Conservation (phyloP, 768 basidiomycete species). For the Auriscalpium orientale region DNA sequence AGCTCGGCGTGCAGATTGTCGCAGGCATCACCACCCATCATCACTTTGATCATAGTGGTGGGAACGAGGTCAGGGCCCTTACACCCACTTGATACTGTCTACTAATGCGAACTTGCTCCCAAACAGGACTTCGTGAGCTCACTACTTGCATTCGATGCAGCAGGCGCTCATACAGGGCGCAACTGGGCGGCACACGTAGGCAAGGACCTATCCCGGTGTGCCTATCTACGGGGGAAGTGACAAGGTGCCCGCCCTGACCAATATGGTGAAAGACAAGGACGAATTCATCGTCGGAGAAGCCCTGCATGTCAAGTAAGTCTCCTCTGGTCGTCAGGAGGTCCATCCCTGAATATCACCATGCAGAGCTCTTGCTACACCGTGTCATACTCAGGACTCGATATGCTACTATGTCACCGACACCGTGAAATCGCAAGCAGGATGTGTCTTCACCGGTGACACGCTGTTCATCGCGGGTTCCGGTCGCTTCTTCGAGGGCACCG, state of each 20-base stretch:
- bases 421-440: slow-evolving; percentile 47
- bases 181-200: slow-evolving; percentile 24
- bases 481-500: slow-evolving; percentile 88
- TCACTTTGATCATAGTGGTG: slow-evolving; percentile 84
- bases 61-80: slow-evolving; percentile 55
- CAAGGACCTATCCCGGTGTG: slow-evolving; percentile 33
- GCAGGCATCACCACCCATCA: slow-evolving; percentile 88
- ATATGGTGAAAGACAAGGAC: slow-evolving; percentile 74
- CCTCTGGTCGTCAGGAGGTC: too few species aligned
- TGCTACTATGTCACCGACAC: slow-evolving; percentile 65
- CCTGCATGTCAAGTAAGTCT: slow-evolving; percentile 48
- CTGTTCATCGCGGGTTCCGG: slow-evolving; percentile 87
- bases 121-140: slow-evolving; percentile 41
- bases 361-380: slow-evolving; percentile 82
- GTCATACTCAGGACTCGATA: slow-evolving; percentile 95
- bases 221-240: slow-evolving; percentile 77
- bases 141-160: background rate
- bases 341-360: background rate
- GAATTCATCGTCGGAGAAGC: slow-evolving; percentile 66
- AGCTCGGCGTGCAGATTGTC: slow-evolving; percentile 56
- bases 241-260: slow-evolving; percentile 56
- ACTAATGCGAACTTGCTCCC: background rate
- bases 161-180: too few species aligned
- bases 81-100: slow-evolving; percentile 1
- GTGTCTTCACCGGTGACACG: slow-evolving; percentile 92